Percentiles rank a stretch among this genome's conserved stretches.
phyloP scores from a whole-genome alignment of 2,329 filamentous ascomycete species.

The Aspergillus proliferans region DNA sequence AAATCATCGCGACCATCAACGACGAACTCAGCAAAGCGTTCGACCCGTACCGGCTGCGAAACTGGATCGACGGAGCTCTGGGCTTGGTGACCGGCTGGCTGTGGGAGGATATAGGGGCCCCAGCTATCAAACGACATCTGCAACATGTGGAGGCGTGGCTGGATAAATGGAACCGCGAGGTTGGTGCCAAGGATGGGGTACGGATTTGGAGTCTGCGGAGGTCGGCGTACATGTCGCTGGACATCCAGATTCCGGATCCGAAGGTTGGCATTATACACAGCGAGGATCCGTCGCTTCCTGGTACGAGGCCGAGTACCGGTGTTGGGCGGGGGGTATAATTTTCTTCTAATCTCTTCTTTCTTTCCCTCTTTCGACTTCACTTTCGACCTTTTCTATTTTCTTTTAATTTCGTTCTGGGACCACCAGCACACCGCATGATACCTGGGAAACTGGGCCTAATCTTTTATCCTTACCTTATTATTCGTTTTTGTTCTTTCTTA shows the following conservation, averaged over 20 bases:
- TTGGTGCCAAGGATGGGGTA: conserved; percentile 56
- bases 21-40: conserved; percentile 69
- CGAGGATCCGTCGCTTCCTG: conserved; percentile 28
- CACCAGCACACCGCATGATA: conserved; percentile 20
- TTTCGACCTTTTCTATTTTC: conserved; percentile 14
- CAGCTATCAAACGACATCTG: conserved; percentile 66
- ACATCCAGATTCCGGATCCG: conserved; percentile 48
- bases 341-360: neutral
- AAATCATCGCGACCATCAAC: conserved; percentile 76
- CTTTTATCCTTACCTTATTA: conserved; percentile 3
- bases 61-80: conserved; percentile 71
- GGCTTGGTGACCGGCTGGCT: conserved; percentile 85
- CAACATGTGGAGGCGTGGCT: conserved; percentile 71
- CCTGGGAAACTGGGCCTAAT: conserved; percentile 12
- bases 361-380: conserved; percentile 12
- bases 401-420: conserved; percentile 5
- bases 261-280: conserved; percentile 41
- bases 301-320: conserved; percentile 31
- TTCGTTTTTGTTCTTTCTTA: conserved; percentile 6
- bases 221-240: conserved; percentile 74
- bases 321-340: conserved; percentile 10
- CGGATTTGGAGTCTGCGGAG: conserved; percentile 70
- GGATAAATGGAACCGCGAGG: conserved; percentile 74
- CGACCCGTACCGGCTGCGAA: conserved; percentile 68
- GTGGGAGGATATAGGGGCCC: conserved; percentile 84